Conservation (phyloP, 306 rosid species). For the Vigna radiata region DNA sequence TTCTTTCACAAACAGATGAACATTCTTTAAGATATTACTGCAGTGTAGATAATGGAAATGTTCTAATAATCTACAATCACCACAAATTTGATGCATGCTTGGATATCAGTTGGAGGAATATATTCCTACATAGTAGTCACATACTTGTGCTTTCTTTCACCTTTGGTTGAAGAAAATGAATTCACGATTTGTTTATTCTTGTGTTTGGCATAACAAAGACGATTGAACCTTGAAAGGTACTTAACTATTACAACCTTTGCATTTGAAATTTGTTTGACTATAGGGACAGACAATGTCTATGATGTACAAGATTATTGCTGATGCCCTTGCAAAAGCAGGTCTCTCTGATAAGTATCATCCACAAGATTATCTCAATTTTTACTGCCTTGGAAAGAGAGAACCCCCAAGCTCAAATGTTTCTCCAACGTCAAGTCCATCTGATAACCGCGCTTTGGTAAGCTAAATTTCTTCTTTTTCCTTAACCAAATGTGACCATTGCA, state of each 20-base stretch:
- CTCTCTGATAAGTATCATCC: slow-evolving; percentile 61
- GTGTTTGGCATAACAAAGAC: neutral
- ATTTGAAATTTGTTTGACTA: slow-evolving; percentile 36
- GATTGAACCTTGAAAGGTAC: neutral
- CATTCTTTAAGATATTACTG: neutral
- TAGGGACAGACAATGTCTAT: slow-evolving; percentile 81
- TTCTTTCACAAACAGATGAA: slow-evolving; percentile 8
- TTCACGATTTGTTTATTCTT: neutral
- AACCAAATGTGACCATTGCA: slow-evolving; percentile 11
- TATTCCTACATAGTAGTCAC: neutral
- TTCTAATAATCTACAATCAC: neutral
- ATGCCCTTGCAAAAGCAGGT: slow-evolving; percentile 63
- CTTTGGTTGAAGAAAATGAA: slow-evolving; percentile 17
- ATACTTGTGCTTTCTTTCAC: neutral
- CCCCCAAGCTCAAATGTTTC: slow-evolving; percentile 19
- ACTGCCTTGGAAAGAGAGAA: slow-evolving; percentile 76
- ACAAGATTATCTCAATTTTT: slow-evolving; percentile 71
- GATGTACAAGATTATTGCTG: slow-evolving; percentile 68
- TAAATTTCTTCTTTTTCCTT: neutral
- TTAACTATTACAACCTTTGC: neutral
- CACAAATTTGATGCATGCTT: neutral
- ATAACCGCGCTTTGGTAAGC: slow-evolving; percentile 63
- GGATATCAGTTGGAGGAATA: neutral
- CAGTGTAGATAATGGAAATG: neutral
- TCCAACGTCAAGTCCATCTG: slow-evolving; percentile 35